Base-by-base conservation (phyloP, 2,329 filamentous ascomycete genomes). In the Fusarium coffeatum region DNA sequence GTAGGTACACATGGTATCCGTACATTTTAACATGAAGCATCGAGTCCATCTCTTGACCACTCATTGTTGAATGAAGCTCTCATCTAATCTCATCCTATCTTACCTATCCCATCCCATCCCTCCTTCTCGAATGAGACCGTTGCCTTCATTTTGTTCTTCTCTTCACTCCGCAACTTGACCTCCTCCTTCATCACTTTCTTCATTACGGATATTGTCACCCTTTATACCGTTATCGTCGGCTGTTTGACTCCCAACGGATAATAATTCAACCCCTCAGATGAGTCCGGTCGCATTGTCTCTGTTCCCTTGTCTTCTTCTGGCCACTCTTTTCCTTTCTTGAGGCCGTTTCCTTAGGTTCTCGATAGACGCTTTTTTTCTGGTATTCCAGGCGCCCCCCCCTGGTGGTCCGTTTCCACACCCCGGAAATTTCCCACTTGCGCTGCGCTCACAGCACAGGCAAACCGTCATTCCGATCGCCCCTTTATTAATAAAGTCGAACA, bases 231-330 rank as follows among this genome's bases (percentile, higher is more conserved):
- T 62, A 51, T 57, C 60, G 49, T 51, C 64, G 55, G 62, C 58
- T 58, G 57, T 50, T 37, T 59, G 60, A 71, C 51, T 63, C 20
- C 22, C 48, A 61, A 57, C 43, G 57, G 62, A 68, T 59, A 59
- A 71, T 37, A 30, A 50, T 55, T 42, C 43, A 57, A 66, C 54
- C 51, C 54, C 55, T 64, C 77, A 53, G 72, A 80, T 80, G 78
- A 76, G 72, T 77, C 71, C 71, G 73, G 74, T 74, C 72, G 72
- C 71, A 75, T 74, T 74, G 62, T 72, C 66, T 45, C 68, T 69
- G 71, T 64, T 53, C 68, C 60, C 48, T 68, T 60, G 54, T 71
- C 62, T 61, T 71, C 62, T 63, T 55, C 55, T 67, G 64, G 71
- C 66, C 73, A 62, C 68, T 76, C 66, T 60, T 72, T 75, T 72